A percentile compares a stretch with the other conserved stretches of the same genome.
phyloP scores from a whole-genome alignment of 352 stramenopile species.

The Pythium pyrilobum region DNA sequence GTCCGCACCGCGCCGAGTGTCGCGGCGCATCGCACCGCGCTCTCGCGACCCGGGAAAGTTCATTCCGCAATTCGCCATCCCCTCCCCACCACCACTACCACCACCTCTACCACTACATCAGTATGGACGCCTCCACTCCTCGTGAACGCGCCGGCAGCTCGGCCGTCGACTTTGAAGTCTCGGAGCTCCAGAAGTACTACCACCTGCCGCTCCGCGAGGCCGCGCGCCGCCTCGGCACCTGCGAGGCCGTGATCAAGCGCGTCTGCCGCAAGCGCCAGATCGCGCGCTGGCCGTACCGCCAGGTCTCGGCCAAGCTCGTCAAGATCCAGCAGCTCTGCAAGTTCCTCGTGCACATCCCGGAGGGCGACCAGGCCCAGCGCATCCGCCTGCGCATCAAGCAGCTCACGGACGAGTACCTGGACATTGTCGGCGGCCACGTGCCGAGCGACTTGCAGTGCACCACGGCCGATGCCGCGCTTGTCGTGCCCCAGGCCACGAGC shows the following conservation, averaged over 20 bases:
- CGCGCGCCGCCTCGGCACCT: constrained; percentile 62
- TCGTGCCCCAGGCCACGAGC: constrained; percentile 37
- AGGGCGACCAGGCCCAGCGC: constrained; percentile 59
- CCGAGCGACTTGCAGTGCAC: constrained; percentile 65
- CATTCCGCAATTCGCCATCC: constrained; percentile 22
- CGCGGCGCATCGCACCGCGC: neutral
- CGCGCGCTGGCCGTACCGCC: constrained; percentile 78
- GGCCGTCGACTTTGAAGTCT: constrained; percentile 72
- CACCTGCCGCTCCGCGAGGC: constrained; percentile 77
- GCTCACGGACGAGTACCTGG: constrained; percentile 74
- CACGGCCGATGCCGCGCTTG: constrained; percentile 37
- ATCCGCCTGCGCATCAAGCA: constrained; percentile 78
- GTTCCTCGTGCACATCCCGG: constrained; percentile 75
- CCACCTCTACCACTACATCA: neutral
- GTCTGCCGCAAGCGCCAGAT: constrained; percentile 78
- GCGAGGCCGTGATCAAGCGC: constrained; percentile 79
- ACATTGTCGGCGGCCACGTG: constrained; percentile 71
- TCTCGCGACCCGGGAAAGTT: constrained; percentile 3
- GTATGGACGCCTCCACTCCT: constrained; percentile 15
- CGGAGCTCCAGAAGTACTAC: constrained; percentile 83
- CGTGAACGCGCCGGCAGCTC: constrained; percentile 29
- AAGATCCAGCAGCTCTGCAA: constrained; percentile 86
- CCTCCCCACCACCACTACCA: constrained; percentile 2
- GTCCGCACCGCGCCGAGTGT: constrained; percentile 8
- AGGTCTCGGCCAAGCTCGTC: constrained; percentile 80